phyloP scores from a whole-genome alignment of 2,329 filamentous ascomycete species.

The Fusarium cicatricum region DNA sequence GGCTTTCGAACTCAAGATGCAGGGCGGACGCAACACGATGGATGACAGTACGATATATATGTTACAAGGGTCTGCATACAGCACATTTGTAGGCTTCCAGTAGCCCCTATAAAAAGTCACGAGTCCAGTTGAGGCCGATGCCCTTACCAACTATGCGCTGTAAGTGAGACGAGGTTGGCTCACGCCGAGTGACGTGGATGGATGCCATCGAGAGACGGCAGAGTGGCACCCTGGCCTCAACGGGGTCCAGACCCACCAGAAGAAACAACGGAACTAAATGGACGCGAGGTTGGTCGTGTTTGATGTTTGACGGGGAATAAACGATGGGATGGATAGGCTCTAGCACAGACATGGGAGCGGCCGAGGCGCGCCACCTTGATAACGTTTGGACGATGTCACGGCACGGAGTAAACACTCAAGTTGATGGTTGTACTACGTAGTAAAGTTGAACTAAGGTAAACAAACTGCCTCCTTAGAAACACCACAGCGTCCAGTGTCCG shows the following conservation, averaged over 20 bases:
- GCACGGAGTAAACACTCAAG: not conserved
- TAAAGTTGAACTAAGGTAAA: constrained; percentile 4
- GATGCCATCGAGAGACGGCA: constrained; percentile 27
- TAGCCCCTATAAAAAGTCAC: too few relatives aligned
- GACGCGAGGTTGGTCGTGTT: constrained; percentile 27
- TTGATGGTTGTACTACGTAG: not conserved
- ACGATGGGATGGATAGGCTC: constrained; percentile 21
- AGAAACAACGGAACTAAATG: constrained; percentile 15
- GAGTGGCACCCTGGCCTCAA: constrained; percentile 23
- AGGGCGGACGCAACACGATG: not conserved
- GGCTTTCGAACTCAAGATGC: not conserved
- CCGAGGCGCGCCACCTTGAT: constrained; percentile 33
- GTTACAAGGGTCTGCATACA: not conserved
- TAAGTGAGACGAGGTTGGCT: constrained; percentile 28
- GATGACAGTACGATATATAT: not conserved
- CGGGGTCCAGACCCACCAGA: constrained; percentile 26
- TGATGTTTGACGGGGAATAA: constrained; percentile 32
- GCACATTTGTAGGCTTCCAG: not conserved
- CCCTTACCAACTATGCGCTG: constrained; percentile 6
- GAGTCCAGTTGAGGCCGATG: not conserved
- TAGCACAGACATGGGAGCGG: constrained; percentile 39
- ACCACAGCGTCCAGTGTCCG: too few relatives aligned
- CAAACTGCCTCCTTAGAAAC: not conserved
- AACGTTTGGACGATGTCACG: constrained; percentile 14
- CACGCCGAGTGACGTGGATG: constrained; percentile 33